Evolutionary conservation across 1,284 basidiomycete genomes (phyloP).

Genomic region (Cutaneotrichosporon sp.): DNA sequence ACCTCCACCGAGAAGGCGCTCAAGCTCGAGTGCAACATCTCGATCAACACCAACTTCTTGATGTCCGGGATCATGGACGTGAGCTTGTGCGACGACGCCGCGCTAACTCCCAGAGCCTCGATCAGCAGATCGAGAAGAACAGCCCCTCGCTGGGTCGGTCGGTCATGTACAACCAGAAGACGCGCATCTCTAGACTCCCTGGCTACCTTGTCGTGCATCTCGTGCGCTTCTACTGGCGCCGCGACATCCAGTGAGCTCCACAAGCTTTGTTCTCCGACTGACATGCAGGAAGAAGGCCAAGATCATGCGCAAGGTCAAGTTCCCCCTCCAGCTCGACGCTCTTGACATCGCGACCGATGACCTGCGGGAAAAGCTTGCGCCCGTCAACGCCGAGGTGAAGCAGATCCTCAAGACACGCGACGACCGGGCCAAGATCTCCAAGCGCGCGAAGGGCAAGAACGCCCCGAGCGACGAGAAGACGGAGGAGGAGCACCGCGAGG

Average conservation of each 20-base stretch:
- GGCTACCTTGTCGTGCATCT: conserved; percentile 56
- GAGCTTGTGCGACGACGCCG: conserved; percentile 36
- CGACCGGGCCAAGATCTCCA: conserved; percentile 80
- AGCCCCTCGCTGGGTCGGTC: conserved; percentile 77
- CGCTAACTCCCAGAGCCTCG: conserved; percentile 63
- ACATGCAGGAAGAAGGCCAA: conserved; percentile 65
- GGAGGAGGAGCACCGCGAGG: conserved; percentile 49
- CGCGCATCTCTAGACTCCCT: conserved; percentile 81
- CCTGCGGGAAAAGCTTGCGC: conserved; percentile 68
- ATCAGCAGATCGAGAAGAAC: conserved; percentile 82
- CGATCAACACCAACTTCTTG: conserved; percentile 83
- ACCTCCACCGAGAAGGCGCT: conserved; percentile 71
- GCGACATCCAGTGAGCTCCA: conserved; percentile 65
- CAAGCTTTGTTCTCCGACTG: neutral
- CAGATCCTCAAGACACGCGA: conserved; percentile 78
- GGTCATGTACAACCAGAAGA: conserved; percentile 79
- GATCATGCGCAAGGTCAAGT: conserved; percentile 96
- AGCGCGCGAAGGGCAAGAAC: conserved; percentile 62
- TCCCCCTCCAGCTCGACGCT: conserved; percentile 76
- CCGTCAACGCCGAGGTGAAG: conserved; percentile 71
- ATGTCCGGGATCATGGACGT: conserved; percentile 81
- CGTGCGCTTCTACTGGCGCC: conserved; percentile 89
- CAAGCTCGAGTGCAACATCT: conserved; percentile 94
- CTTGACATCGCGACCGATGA: conserved; percentile 77
- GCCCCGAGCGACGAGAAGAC: conserved; percentile 41